Conservation (phyloP, 2,329 filamentous ascomycete genomes). For the Aspergillus sp. region DNA sequence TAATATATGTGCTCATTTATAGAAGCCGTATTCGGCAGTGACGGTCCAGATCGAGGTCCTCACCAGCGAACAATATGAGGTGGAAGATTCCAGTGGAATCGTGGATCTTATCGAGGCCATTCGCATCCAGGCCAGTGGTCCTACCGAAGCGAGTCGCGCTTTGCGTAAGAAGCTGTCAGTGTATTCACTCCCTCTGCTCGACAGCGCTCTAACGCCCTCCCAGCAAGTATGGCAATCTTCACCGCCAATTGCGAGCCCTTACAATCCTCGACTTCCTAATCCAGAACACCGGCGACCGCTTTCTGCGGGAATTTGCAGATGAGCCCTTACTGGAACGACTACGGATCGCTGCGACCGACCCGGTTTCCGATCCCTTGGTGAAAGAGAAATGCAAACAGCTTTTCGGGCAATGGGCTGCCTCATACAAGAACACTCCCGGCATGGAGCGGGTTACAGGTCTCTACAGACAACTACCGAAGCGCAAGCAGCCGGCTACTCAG, state of each 20-base stretch:
- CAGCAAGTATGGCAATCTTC: constrained; percentile 90
- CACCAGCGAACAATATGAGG: constrained; percentile 84
- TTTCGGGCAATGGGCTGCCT: constrained; percentile 80
- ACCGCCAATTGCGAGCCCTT: constrained; percentile 85
- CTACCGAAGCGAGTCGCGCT: constrained; percentile 84
- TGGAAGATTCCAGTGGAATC: constrained; percentile 88
- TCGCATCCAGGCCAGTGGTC: constrained; percentile 81
- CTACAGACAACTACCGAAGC: constrained; percentile 68
- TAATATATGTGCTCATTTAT: constrained; percentile 1
- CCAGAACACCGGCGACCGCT: constrained; percentile 85
- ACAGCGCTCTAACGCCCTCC: constrained; percentile 12
- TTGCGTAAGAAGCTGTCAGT: constrained; percentile 88
- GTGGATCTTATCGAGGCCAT: constrained; percentile 94
- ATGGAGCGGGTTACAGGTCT: constrained; percentile 78
- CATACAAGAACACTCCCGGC: constrained; percentile 78
- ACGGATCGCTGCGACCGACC: constrained; percentile 80
- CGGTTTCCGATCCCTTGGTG: constrained; percentile 82
- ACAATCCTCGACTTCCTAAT: constrained; percentile 90
- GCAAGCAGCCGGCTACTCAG: constrained; percentile 71
- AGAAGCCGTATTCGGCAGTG: constrained; percentile 90
- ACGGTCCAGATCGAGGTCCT: constrained; percentile 90
- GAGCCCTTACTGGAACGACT: constrained; percentile 89
- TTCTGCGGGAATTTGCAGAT: constrained; percentile 85
- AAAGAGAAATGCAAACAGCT: constrained; percentile 82
- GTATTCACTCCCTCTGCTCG: background rate